Evolutionary conservation across 371 early-diverging fungal species (phyloP), one percentile per base, ranked within the genome.

Genomic region (Syncephalastrum racemosum): DNA sequence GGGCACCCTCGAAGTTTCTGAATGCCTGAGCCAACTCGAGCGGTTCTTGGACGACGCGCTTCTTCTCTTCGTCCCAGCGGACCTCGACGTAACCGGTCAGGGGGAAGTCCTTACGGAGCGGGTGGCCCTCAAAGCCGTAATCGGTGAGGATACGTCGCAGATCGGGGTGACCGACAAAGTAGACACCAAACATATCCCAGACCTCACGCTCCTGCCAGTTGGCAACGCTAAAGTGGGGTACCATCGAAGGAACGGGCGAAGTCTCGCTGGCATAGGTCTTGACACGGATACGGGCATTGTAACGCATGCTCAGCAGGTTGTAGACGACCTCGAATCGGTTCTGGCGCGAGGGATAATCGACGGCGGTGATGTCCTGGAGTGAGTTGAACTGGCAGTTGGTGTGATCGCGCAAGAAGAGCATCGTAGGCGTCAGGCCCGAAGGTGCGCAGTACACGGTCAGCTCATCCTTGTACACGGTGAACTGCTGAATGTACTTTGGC

Each of bases 151-250:
- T 97, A 57, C 99, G 83, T 50, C 99, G 73, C 62, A 98, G 77
- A 81, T 98, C 99, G 14, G 99, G 99, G 66, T 98, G 99, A 52
- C 89, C 91, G 3, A 87, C 81, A 68, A 97, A 98, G 77, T 93
- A 94, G 60, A 98, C 85, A 62, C 99, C 99, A 73, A 86, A 98
- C 98, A 98, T 97, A 71, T 98, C 99, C 77, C 91, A 98, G 12
- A 90, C 93, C 75, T 98, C 99, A 71, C 99, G 90, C 79, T 98
- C 99, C 60, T 91, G 89, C 99, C 99, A 98, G 79, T 95, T 97
- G 43, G 95, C 95, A 42, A 90, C 86, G 58, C 80, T 84, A 75
- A 83, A 95, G 23, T 96, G 56, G 46, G 81, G 77, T 0, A 84
- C 83, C 23, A 82, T 65, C 15, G 91, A 94, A 12, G 98, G 98